phyloP scores from a whole-genome alignment of 2,329 filamentous ascomycete species.

The Claviceps africana region DNA sequence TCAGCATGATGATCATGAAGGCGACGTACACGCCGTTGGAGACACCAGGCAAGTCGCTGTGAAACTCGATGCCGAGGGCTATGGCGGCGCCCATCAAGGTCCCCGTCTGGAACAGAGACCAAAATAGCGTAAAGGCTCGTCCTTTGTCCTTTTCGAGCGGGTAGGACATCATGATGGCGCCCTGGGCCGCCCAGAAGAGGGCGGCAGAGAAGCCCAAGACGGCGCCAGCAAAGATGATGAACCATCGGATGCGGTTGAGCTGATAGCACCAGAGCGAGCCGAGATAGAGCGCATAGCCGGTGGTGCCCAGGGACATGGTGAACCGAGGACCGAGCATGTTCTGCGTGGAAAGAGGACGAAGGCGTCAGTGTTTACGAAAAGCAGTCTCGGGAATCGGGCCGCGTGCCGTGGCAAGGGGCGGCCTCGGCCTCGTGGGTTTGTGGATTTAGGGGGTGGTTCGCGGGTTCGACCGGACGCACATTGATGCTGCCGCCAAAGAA shows the following conservation, averaged over 20 bases:
- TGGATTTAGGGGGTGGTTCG: too few species aligned
- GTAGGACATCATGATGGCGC: constrained; percentile 81
- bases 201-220: constrained; percentile 65
- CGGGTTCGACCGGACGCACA: background rate
- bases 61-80: constrained; percentile 14
- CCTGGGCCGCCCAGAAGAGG: constrained; percentile 68
- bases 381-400: too few species aligned
- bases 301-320: constrained; percentile 4
- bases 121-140: constrained; percentile 79
- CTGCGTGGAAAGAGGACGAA: background rate
- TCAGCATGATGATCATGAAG: constrained; percentile 7
- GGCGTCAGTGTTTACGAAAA: too few species aligned
- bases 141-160: constrained; percentile 70
- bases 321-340: constrained; percentile 3
- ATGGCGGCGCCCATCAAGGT: constrained; percentile 56
- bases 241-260: constrained; percentile 4
- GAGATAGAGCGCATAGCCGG: constrained; percentile 4
- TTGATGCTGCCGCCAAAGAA: constrained; percentile 6
- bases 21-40: constrained; percentile 4
- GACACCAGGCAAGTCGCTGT: constrained; percentile 2
- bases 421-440: too few species aligned
- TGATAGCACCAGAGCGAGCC: constrained; percentile 6
- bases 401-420: too few species aligned
- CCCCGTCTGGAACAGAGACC: constrained; percentile 88
- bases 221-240: constrained; percentile 51